Conservation (phyloP, 2,329 filamentous ascomycete species). For the Xylaria sp. region DNA sequence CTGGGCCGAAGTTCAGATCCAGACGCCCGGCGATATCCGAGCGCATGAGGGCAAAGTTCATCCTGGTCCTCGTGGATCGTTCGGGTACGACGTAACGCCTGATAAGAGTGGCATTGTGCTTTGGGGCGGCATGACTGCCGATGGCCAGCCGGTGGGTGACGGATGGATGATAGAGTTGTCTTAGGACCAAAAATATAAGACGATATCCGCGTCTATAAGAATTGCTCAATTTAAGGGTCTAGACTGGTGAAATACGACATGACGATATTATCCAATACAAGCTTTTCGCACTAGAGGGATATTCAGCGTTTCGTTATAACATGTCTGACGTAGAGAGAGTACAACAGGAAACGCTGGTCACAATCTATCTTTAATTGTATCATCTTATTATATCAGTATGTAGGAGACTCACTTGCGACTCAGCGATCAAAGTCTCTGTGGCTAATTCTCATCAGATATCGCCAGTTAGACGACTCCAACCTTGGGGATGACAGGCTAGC, state of each 20-base stretch:
- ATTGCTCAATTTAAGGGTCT: not conserved
- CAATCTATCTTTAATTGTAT: not conserved
- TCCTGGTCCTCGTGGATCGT: constrained; percentile 52
- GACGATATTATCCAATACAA: not conserved
- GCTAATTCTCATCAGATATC: not conserved
- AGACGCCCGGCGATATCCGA: constrained; percentile 56
- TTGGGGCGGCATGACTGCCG: constrained; percentile 63
- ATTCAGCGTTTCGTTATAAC: not conserved
- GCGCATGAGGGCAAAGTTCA: constrained; percentile 56
- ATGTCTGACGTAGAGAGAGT: not conserved
- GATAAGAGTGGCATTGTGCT: constrained; percentile 60
- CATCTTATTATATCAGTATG: not conserved
- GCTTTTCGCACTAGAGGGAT: not conserved
- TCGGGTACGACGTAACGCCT: constrained; percentile 55
- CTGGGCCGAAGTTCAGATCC: constrained; percentile 63
- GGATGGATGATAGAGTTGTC: constrained; percentile 53
- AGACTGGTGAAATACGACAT: not conserved
- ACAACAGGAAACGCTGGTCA: not conserved
- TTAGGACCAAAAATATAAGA: constrained; percentile 20
- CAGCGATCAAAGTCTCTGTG: not conserved
- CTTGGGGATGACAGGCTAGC: not conserved
- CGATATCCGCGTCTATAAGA: not conserved
- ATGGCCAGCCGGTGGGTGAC: constrained; percentile 54
- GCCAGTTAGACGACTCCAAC: constrained; percentile 4
- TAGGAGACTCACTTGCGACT: not conserved